phyloP scores from a whole-genome alignment of 148 eudicot genomes.

The Chenopodium berlandieri region DNA sequence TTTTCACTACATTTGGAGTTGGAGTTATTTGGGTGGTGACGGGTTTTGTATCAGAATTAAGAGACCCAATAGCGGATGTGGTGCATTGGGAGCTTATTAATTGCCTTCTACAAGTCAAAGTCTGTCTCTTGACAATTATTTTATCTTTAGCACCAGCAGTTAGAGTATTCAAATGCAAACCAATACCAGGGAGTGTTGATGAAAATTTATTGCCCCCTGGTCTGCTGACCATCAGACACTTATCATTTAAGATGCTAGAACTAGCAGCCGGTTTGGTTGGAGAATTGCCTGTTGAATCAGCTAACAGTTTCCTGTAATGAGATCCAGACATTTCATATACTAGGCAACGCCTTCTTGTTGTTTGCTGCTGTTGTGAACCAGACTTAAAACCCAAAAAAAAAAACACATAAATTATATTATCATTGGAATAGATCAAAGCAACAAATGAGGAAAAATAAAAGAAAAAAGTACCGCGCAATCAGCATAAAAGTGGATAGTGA shows the following conservation, averaged over 20 bases:
- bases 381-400: background rate
- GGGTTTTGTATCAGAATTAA: slow-evolving; percentile 16
- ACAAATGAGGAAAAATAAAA: background rate
- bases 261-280: slow-evolving; percentile 22
- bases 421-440: background rate
- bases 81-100: slow-evolving; percentile 29
- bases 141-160: slow-evolving; percentile 32
- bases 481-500: background rate
- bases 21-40: slow-evolving; percentile 5
- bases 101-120: slow-evolving; percentile 35
- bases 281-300: slow-evolving; percentile 27
- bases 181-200: slow-evolving; percentile 44
- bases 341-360: slow-evolving; percentile 41
- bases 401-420: background rate
- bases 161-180: slow-evolving; percentile 51
- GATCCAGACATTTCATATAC: slow-evolving; percentile 45
- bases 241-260: slow-evolving; percentile 17
- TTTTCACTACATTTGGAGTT: slow-evolving; percentile 18
- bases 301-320: slow-evolving; percentile 31
- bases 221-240: slow-evolving; percentile 22
- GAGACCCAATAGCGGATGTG: slow-evolving; percentile 19
- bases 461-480: background rate
- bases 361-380: slow-evolving; percentile 30
- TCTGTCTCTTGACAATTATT: slow-evolving; percentile 37
- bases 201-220: slow-evolving; percentile 26